Evolutionary conservation across 129 eudicot species (phyloP), one percentile per base, ranked within the genome.

Genomic region (Tanacetum coccineum): DNA sequence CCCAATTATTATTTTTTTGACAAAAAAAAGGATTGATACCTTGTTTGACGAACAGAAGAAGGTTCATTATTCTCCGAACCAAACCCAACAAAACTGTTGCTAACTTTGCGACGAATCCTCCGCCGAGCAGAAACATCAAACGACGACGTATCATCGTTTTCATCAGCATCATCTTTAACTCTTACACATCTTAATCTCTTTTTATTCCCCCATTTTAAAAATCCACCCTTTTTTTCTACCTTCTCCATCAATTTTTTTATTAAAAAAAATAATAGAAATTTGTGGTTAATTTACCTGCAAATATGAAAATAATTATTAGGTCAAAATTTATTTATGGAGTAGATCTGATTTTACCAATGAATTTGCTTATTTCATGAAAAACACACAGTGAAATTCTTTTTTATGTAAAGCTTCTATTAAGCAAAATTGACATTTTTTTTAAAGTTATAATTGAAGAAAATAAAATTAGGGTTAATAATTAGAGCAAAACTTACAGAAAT

Each of bases 201-300:
- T 19, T 78, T 73, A 49, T 62, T 82, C 0, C 91, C 87, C 91
- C 91, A 85, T 80, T 79, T 74, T 70, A 85, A 76, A 32, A 84
- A 78, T 20, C 78, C 64, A 60, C 59, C 42, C 67, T 3, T 75
- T 57, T 78, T 78, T 11, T 81, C 90, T 13, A 62, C 62, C 26
- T 78, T 81, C 74, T 81, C 90, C 90, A 84, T 84, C 5, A 49
- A 28, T 12, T 4, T 17, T 30, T 22, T 30, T 30, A 48, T 54
- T 6, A 14, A 40, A 17, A 49, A n/a, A n/a, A n/a, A n/a, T n/a
- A n/a, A n/a, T n/a, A n/a, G n/a, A n/a, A n/a, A n/a, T n/a, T n/a
- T n/a, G n/a, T n/a, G n/a, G n/a, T n/a, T n/a, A n/a, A n/a, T n/a
- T n/a, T n/a, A 4, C 19, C 17, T 50, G 40, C 54, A 12, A 9